These are phyloP conservation scores for Fagus crenata DNA, from an alignment of 306 rosid genomes.

Conservation along the genomic window DNA sequence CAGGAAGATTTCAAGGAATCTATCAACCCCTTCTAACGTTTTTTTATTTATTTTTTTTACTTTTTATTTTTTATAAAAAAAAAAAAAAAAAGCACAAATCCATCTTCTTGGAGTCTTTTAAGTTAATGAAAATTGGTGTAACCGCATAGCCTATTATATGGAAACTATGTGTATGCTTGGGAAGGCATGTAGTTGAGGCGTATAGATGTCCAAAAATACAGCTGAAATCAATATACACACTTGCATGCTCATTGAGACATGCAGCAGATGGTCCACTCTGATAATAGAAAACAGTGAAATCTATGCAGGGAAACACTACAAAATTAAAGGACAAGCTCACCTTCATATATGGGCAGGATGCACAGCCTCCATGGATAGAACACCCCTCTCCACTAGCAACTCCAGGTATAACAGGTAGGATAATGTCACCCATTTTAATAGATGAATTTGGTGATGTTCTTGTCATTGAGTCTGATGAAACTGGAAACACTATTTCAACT, in stretches of 20 bases:
- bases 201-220: not conserved
- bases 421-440: conserved; percentile 43
- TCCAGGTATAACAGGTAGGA: conserved; percentile 80
- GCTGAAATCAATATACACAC: not conserved
- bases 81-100: too few species aligned
- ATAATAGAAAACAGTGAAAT: conserved; percentile 19
- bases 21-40: too few species aligned
- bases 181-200: not conserved
- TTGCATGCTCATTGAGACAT: not conserved
- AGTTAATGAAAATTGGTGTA: not conserved
- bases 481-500: conserved; percentile 94
- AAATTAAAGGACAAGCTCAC: conserved; percentile 38
- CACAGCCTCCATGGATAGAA: conserved; percentile 93
- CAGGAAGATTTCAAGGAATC: too few species aligned
- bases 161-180: not conserved
- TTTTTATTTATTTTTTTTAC: too few species aligned
- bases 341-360: conserved; percentile 99
- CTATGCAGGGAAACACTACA: not conserved
- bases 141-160: too few species aligned
- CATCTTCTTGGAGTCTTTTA: not conserved
- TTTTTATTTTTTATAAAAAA: too few species aligned
- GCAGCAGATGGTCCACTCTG: not conserved
- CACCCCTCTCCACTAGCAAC: conserved; percentile 91
- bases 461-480: conserved; percentile 88
- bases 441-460: conserved; percentile 53